Base-by-base conservation (phyloP, 2,329 filamentous ascomycete genomes). In the Pestalotiopsis sp. region DNA sequence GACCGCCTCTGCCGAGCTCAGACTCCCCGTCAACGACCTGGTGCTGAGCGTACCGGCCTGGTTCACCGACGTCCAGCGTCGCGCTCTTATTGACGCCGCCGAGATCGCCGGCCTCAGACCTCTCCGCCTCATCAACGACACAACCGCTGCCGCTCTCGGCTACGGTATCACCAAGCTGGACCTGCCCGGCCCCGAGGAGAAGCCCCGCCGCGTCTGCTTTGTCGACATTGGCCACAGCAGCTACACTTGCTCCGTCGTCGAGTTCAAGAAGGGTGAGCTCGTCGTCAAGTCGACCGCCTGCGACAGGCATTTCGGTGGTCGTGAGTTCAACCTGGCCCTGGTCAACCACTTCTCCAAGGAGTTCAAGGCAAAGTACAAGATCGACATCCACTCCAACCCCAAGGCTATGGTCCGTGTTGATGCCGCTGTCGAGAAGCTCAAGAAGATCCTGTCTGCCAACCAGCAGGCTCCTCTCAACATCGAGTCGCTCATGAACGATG, bases 161-260 rank as follows among this genome's bases (percentile, higher is more conserved):
- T 99, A 94, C 82, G 96, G 96, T 80, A 98, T 99, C 85, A 98
- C 96, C 77, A 98, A 99, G 88, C 88, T 95, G 71, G 96, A 99
- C 81, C 90, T 99, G 41, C 96, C 78, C 69, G 85, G 86, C 36
- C 87, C 92, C 57, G 96, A 98, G 77, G 95, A 98, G 90, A 94
- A 94, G 86, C 95, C 96, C 70, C 91, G 93, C 78, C 90, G 95
- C 68, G 94, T 98, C 67, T 91, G 89, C 74, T 98, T 99, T 78
- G 84, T 99, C 83, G 96, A 99, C 82, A 93, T 99, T 74, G 96
- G 96, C 74, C 92, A 98, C 89, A 95, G 92, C 86, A 96, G 96
- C 87, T 98, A 97, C 87, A 97, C 95, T 69, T 92, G 89, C 82
- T 95, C 95, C 72, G 90, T 99, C 73, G 94, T 98, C 72, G 95